Evolutionary conservation across 345 rosid species (phyloP), one percentile per base, ranked within the genome.

Genomic region (Dimocarpus longan): DNA sequence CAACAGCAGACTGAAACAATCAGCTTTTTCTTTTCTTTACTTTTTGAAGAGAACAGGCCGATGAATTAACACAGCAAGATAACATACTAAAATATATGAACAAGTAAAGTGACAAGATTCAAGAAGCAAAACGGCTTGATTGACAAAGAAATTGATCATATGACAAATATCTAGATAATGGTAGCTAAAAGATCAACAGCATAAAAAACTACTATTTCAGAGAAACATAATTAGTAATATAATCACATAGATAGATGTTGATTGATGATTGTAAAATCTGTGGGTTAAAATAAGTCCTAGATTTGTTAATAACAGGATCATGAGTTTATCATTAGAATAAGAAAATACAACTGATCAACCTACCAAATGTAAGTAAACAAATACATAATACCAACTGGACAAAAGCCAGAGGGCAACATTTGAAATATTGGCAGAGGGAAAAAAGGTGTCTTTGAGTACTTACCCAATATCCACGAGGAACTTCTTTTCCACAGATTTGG

Each of bases 381-480:
- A 0, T 60, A 60, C 24, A 21, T 60, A 60, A 60, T 60, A 22
- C 19, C 66, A 57, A 56, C n/a, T 19, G 44, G 56, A 70, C 42
- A 8, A 24, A 50, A 13, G 24, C 62, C 65, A 62, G 21, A 10
- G 24, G 65, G 44, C 48, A 68, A 5, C 18, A 10, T 24, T 68
- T 19, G 28, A 43, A n/a, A 68, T n/a, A 68, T 39, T 39, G 1
- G 52, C 48, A 39, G 56, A 32, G 57, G 26, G 54, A 4, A 12
- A 48, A 79, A 62, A 9, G 37, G 32, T 70, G n/a, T 10, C 82
- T 68, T 44, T 57, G 13, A 62, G 44, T 66, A 68, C 91, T 52
- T 76, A 97, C 99, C 91, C 97, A 97, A 80, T 94, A 91, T 88
- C 99, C 99, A 79, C 94, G 97, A 48, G 99, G 99, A 86, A 93